phyloP scores from a whole-genome alignment of 192 early-diverging fungal genomes.

The Coemansia asiatica region DNA sequence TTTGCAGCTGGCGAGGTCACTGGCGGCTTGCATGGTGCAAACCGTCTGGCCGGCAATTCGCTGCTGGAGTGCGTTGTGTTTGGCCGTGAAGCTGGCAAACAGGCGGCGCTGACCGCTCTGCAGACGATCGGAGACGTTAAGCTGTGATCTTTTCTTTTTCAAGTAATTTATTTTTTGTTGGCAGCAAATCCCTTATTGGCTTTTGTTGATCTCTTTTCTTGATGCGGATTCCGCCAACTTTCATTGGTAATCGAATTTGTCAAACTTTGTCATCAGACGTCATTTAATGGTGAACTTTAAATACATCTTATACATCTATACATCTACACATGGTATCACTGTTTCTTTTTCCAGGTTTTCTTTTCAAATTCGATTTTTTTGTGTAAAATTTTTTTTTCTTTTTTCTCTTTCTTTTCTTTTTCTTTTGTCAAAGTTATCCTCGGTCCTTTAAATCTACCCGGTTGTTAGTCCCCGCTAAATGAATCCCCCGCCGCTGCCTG shows the following conservation, averaged over 20 bases:
- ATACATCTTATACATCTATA: no score
- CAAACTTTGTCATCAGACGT: no score
- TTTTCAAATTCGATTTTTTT: neutral
- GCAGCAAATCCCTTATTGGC: no score
- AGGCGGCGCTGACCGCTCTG: slow-evolving; percentile 20
- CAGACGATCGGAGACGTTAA: no score
- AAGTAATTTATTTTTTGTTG: neutral
- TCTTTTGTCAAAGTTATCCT: neutral
- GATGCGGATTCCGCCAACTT: neutral
- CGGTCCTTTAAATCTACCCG: neutral
- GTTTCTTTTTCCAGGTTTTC: no score
- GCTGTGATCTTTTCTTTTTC: no score
- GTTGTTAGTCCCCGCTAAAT: neutral
- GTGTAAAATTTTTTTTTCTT: neutral
- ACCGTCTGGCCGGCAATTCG: slow-evolving; percentile 92
- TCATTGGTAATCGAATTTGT: neutral
- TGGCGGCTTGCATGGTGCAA: slow-evolving; percentile 95
- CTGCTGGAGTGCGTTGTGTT: slow-evolving; percentile 95
- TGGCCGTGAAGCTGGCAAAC: slow-evolving; percentile 84
- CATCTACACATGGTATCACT: no score
- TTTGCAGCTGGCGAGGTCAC: slow-evolving; percentile 92
- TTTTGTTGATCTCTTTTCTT: no score
- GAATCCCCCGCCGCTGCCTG: neutral
- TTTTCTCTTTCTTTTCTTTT: neutral
- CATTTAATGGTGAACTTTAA: no score